Evolutionary conservation across 352 stramenopile genomes (phyloP).

Genomic region (Phytophthora nicotianae): DNA sequence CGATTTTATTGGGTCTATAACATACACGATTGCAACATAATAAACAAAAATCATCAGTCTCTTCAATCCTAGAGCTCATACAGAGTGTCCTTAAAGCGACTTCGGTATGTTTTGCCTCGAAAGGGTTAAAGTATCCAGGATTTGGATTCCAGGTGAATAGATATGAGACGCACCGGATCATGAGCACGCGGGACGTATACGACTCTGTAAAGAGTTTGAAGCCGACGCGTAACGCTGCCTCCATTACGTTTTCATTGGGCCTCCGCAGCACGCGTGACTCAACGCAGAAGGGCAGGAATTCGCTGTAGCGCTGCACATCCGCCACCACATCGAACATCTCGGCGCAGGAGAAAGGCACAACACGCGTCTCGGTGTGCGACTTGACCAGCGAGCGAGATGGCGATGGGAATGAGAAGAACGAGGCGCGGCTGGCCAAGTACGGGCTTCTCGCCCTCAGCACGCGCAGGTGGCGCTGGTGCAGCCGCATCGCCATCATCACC

Average conservation of each 20-base stretch:
- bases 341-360: slow-evolving; percentile 76
- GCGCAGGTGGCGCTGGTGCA: slow-evolving; percentile 21
- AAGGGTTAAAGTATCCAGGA: no score
- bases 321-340: slow-evolving; percentile 87
- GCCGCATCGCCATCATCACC: slow-evolving; percentile 29
- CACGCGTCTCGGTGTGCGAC: slow-evolving; percentile 69
- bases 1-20: slow-evolving; percentile 69
- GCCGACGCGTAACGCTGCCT: slow-evolving; percentile 69
- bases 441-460: background rate
- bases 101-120: no score
- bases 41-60: slow-evolving; percentile 3
- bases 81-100: background rate
- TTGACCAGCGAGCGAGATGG: slow-evolving; percentile 62
- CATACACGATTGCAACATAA: background rate
- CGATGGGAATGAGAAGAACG: slow-evolving; percentile 69
- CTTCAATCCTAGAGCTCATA: background rate
- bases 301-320: slow-evolving; percentile 70
- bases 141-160: no score
- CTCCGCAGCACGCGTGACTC: slow-evolving; percentile 73
- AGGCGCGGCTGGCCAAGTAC: slow-evolving; percentile 18
- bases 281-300: slow-evolving; percentile 86
- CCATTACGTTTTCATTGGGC: slow-evolving; percentile 82
- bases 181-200: slow-evolving; percentile 83
- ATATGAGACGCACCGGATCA: slow-evolving; percentile 52
- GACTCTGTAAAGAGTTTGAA: slow-evolving; percentile 88